Evolutionary conservation across 257 asterid genomes (phyloP).

Genomic region (Echium plantagineum): DNA sequence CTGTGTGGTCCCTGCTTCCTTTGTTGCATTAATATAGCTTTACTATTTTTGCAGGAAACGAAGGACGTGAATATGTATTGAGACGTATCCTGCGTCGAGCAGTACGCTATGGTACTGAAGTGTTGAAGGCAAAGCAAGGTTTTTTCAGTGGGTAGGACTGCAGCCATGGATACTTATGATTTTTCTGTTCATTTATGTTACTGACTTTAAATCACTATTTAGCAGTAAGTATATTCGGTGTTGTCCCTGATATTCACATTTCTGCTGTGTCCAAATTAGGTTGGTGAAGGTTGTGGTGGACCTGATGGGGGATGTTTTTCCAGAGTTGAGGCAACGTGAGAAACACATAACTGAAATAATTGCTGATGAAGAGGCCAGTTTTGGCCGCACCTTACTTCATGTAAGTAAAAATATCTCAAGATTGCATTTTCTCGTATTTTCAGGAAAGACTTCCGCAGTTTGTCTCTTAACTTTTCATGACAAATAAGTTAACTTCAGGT

Average conservation of each 20-base stretch:
- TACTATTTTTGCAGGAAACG: constrained; percentile 55
- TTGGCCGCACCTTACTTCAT: constrained; percentile 79
- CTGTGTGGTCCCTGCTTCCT: no score
- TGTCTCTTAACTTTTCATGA: not conserved
- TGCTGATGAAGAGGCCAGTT: constrained; percentile 88
- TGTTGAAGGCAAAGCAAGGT: constrained; percentile 74
- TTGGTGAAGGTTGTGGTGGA: constrained; percentile 74
- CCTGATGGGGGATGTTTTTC: constrained; percentile 74
- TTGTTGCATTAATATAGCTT: no score
- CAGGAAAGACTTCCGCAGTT: not conserved
- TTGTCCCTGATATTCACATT: not conserved
- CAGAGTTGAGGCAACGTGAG: constrained; percentile 70
- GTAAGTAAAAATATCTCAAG: constrained; percentile 20
- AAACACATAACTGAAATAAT: constrained; percentile 51
- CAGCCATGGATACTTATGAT: not conserved
- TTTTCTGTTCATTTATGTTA: not conserved
- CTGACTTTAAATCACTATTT: not conserved
- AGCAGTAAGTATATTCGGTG: not conserved
- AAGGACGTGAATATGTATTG: constrained; percentile 95
- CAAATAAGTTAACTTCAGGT: no score
- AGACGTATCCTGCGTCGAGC: constrained; percentile 97
- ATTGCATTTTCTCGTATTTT: not conserved
- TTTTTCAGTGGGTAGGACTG: constrained; percentile 67
- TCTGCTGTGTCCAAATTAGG: constrained; percentile 32
- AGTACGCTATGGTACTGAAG: constrained; percentile 96